These are phyloP conservation scores for Neurospora africana DNA, from an alignment of 495 filamentous ascomycete species.

Conservation along the genomic window DNA sequence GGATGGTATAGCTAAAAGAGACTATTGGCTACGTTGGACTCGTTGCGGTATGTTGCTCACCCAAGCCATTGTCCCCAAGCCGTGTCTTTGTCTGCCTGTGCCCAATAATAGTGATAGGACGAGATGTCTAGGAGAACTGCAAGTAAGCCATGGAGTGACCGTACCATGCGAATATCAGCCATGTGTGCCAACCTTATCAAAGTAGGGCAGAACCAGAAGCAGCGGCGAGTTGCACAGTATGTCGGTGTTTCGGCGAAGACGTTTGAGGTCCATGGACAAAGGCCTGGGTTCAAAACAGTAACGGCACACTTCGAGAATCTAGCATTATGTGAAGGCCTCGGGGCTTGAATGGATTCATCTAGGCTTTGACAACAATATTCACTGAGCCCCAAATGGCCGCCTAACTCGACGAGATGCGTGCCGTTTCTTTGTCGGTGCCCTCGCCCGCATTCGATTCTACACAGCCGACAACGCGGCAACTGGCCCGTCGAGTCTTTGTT, in stretches of 20 bases:
- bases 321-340: not conserved
- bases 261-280: not conserved
- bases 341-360: not conserved
- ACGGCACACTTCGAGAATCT: not conserved
- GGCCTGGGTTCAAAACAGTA: not conserved
- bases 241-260: not conserved
- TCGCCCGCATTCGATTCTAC: not conserved
- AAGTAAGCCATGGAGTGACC: not conserved
- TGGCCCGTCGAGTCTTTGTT: not conserved
- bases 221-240: not conserved
- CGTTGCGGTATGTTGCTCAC: not conserved
- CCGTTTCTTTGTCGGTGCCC: not conserved
- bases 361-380: not conserved
- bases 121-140: not conserved
- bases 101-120: not conserved
- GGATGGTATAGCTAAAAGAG: conserved; percentile 64
- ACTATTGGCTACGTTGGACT: not conserved
- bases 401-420: not conserved
- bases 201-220: not conserved
- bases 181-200: not conserved
- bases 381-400: not conserved
- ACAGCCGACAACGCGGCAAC: not conserved
- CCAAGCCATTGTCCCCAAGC: not conserved
- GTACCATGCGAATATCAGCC: not conserved
- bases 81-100: not conserved